Percentiles rank a stretch among this genome's conserved stretches.
Evolutionary conservation across 2,329 filamentous ascomycete species (phyloP).

Genomic region (Colletotrichum echinochloae): DNA sequence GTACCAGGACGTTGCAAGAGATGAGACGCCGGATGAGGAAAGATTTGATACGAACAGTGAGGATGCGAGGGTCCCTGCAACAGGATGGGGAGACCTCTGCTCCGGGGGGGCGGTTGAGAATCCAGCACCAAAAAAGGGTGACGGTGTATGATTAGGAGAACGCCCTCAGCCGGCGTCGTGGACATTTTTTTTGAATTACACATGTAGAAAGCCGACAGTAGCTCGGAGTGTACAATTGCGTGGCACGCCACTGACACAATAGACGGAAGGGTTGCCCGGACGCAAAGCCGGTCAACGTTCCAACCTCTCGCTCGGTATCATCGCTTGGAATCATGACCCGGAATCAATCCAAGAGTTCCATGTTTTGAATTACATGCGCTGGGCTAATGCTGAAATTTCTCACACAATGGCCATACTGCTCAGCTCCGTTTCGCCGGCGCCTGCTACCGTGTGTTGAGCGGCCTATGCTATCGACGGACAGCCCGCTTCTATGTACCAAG

Average conservation of each 20-base stretch:
- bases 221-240: constrained; percentile 32
- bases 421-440: constrained; percentile 25
- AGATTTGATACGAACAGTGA: not conserved
- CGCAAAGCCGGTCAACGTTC: not conserved
- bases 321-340: not conserved
- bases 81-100: not conserved
- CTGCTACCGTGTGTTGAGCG: constrained; percentile 17
- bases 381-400: constrained; percentile 34
- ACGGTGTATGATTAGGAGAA: constrained; percentile 34
- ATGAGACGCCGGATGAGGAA: not conserved
- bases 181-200: constrained; percentile 11
- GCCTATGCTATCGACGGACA: constrained; percentile 8
- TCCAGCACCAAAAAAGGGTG: constrained; percentile 3
- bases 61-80: not conserved
- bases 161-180: constrained; percentile 22
- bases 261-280: constrained; percentile 13
- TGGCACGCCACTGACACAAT: constrained; percentile 25
- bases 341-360: constrained; percentile 19
- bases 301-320: not conserved
- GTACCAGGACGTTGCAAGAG: constrained; percentile 34
- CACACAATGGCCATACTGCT: constrained; percentile 8
- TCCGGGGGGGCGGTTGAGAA: not conserved
- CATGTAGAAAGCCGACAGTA: constrained; percentile 21
- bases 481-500: constrained; percentile 16
- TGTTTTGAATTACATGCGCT: constrained; percentile 24